A percentile compares a stretch with the other conserved stretches of the same genome.
phyloP scores from a whole-genome alignment of 2,329 filamentous ascomycete genomes.

The Monosporascus sp. region DNA sequence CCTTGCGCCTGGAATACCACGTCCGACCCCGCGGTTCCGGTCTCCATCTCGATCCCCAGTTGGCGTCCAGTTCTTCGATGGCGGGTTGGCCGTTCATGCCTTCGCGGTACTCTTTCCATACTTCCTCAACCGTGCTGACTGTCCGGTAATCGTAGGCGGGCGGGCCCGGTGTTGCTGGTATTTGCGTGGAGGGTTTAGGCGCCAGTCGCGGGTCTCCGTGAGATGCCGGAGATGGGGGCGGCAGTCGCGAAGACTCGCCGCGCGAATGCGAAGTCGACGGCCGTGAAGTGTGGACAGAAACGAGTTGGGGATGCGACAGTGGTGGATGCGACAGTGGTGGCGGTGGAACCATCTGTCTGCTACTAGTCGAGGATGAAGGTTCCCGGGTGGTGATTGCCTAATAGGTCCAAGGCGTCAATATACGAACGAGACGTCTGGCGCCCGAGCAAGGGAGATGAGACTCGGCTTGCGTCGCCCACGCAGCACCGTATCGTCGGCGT shows the following conservation, averaged over 20 bases:
- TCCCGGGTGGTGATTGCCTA: constrained; percentile 20
- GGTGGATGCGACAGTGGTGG: constrained; percentile 12
- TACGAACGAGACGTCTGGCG: constrained; percentile 4
- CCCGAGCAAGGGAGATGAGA: background rate
- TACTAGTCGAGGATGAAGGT: constrained; percentile 4
- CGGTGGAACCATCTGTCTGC: constrained; percentile 19
- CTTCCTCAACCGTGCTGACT: constrained; percentile 30
- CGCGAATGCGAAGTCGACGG: constrained; percentile 23
- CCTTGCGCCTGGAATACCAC: constrained; percentile 34
- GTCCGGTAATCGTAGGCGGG: constrained; percentile 30
- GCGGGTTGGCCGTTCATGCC: constrained; percentile 31
- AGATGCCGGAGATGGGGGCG: constrained; percentile 22
- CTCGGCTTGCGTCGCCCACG: background rate
- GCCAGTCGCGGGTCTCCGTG: constrained; percentile 17
- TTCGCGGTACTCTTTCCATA: constrained; percentile 33
- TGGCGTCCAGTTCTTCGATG: constrained; percentile 29
- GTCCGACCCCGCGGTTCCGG: constrained; percentile 30
- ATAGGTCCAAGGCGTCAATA: constrained; percentile 6
- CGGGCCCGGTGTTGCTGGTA: constrained; percentile 24
- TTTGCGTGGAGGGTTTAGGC: constrained; percentile 20
- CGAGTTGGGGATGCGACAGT: constrained; percentile 14
- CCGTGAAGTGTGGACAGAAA: constrained; percentile 17
- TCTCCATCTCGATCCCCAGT: constrained; percentile 33
- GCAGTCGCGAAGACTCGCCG: constrained; percentile 20
- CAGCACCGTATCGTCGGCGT: too few species aligned